Percentiles rank a stretch among this genome's conserved stretches.
These are phyloP conservation scores for Tylopilus felleus DNA, from an alignment of 768 basidiomycete genomes.

Conservation along the genomic window DNA sequence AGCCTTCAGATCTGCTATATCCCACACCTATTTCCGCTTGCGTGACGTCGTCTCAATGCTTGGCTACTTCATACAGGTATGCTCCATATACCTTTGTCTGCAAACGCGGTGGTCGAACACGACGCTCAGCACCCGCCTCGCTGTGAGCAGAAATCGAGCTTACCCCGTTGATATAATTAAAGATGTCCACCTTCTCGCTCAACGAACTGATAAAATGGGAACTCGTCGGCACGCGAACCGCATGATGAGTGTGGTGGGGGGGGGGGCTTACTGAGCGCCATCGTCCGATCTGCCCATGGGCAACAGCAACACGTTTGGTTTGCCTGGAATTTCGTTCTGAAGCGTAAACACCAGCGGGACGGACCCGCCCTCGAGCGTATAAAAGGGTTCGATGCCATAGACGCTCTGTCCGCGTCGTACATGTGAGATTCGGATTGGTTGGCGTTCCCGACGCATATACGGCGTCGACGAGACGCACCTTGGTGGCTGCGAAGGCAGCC, in stretches of 20 bases:
- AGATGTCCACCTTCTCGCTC: not conserved
- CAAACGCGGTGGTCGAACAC: no score
- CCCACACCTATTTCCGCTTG: no score
- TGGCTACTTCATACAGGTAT: not conserved
- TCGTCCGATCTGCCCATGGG: slow-evolving; percentile 93
- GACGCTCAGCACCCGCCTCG: no score
- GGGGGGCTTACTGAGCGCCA: slow-evolving; percentile 75
- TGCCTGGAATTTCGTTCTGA: slow-evolving; percentile 58
- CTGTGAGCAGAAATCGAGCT: slow-evolving; percentile 21
- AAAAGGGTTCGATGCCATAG: slow-evolving; percentile 55
- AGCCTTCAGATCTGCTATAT: no score
- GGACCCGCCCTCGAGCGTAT: slow-evolving; percentile 79
- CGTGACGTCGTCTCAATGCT: not conserved
- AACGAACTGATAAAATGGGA: not conserved
- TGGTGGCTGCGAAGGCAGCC: slow-evolving; percentile 77
- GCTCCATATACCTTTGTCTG: not conserved
- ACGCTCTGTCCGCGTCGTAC: not conserved
- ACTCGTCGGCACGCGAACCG: not conserved
- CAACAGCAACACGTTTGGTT: no score
- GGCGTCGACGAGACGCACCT: slow-evolving; percentile 35
- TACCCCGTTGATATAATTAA: slow-evolving; percentile 78
- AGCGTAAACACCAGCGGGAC: slow-evolving; percentile 88
- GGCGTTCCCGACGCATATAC: no score
- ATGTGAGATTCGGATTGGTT: no score
- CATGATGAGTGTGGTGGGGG: not conserved